A percentile compares a stretch with the other conserved stretches of the same genome.
phyloP scores from a whole-genome alignment of 2,329 filamentous ascomycete genomes.

The Nigrospora sphaerica region DNA sequence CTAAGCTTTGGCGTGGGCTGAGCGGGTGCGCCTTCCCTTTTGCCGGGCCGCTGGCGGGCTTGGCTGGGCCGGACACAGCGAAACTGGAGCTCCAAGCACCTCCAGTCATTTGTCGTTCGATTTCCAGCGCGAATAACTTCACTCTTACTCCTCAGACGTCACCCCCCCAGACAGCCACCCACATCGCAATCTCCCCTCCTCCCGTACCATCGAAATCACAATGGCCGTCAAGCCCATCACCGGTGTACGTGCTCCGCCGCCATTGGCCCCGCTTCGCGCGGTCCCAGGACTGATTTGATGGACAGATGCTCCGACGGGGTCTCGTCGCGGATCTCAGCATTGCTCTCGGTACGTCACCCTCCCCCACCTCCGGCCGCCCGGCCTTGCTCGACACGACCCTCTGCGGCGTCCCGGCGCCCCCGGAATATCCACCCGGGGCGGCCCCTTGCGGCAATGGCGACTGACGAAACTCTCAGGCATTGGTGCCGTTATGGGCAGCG shows the following conservation, averaged over 20 bases:
- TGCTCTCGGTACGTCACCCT: constrained; percentile 43
- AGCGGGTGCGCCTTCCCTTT: no score
- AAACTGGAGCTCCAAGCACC: no score
- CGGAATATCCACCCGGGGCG: background rate
- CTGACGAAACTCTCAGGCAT: constrained; percentile 37
- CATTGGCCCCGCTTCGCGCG: background rate
- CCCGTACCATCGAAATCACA: constrained; percentile 19
- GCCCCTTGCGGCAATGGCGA: constrained; percentile 1
- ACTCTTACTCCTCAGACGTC: background rate
- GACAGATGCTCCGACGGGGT: constrained; percentile 53
- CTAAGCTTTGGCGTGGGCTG: no score
- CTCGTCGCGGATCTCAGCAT: constrained; percentile 50
- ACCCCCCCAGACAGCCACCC: background rate
- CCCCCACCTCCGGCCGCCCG: background rate
- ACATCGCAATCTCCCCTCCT: constrained; percentile 6
- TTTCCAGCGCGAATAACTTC: constrained; percentile 8
- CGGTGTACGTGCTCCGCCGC: constrained; percentile 40
- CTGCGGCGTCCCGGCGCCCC: background rate
- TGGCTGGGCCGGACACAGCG: no score
- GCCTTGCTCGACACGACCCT: background rate
- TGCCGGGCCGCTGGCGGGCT: no score
- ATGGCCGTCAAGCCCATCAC: constrained; percentile 53
- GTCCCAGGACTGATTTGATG: constrained; percentile 23
- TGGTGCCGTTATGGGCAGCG: constrained; percentile 46
- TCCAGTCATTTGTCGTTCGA: constrained; percentile 2